Evolutionary conservation across 2,329 filamentous ascomycete species (phyloP), one percentile per base, ranked within the genome.

Genomic region (Eutypella sp.): DNA sequence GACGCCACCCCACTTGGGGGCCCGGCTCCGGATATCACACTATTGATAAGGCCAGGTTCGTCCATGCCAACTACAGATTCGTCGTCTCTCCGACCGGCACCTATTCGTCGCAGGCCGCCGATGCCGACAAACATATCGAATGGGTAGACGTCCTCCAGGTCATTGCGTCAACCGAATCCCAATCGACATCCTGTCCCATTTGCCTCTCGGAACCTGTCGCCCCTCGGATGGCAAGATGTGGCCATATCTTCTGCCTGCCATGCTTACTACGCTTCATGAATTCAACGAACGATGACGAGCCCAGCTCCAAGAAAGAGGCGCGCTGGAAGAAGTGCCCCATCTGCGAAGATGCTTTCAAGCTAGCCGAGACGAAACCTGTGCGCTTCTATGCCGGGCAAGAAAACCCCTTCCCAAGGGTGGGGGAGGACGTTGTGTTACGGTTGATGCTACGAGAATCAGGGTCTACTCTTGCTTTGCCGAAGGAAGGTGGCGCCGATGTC

Each of bases 51-150:
- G 87, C 91, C 47, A 84, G 85, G 72, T 90, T 89, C 56, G 84
- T 99, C 15, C 91, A 99, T 66, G 90, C 93, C 53, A 99, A 99
- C 66, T 99, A 99, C 64, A 86, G 93, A 46, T 99, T 99, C 65
- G 86, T 99, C 48, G 91, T 99, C 42, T 84, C 89, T 49, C 92
- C 93, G 3, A 77, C 81, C 46, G 85, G 82, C 47, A 81, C 85
- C 59, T 99, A 97, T 63, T 77, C 81, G 48, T 78, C 81, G 5
- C 90, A 97, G 62, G 86, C 89, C 20, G 77, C 80, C 39, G 89
- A 97, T 65, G 87, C 93, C 18, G 92, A 99, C 66, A 78, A 91
- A 40, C 87, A 93, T 58, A 70, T 99, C 44, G 88, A 96, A 58
- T 99, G 93, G 93, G 79, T 83, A 53, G 83, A 89, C 55, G 87